Evolutionary conservation across 2,329 filamentous ascomycete genomes (phyloP), one percentile per base, ranked within the genome.

Genomic region (Botryotinia convoluta): DNA sequence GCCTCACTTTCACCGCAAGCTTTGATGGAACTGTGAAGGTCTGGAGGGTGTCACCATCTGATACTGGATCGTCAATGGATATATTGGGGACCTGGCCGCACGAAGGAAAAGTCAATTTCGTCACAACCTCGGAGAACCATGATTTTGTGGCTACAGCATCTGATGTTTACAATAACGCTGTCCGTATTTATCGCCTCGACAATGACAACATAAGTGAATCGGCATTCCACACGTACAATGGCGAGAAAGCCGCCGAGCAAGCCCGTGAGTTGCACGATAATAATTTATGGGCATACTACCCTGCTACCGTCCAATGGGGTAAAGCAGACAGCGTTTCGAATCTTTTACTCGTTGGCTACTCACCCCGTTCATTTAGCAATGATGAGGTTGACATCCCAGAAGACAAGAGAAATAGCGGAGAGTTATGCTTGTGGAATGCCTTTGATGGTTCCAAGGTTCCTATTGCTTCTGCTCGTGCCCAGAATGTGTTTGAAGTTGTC

Each of bases 291-390:
- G 87, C 87, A 0, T 91, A 91, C 77, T 89, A 84, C 73, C 89
- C 89, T 0, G 87, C 89, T 0, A 89, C 89, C 0, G 87, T 91
- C 79, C 87, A 88, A 78, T 91, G 89, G 89, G 89, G 89, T 0
- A 79, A 83, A 37, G 82, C 84, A 1, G 74, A 79, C 0, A 79
- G 76, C 1, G 85, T 86, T 2, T 81, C 82, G 1, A 85, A 90
- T 75, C 81, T 90, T 10, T 83, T 91, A 0, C 82, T 90, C 0
- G 87, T 91, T 1, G 89, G 89, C 14, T 91, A 90, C 79, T 91
- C 89, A 8, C 89, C 89, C 2, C 84, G 89, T 26, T 86, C 86
- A 73, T 80, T 85, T 2, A 85, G 80, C 0, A 82, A 82, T 0
- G 85, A 90, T 32, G 89, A 91, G 42, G 80, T 81, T 3, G 86